phyloP scores from a whole-genome alignment of 306 rosid species.

The Fragaria nilgerrensis region DNA sequence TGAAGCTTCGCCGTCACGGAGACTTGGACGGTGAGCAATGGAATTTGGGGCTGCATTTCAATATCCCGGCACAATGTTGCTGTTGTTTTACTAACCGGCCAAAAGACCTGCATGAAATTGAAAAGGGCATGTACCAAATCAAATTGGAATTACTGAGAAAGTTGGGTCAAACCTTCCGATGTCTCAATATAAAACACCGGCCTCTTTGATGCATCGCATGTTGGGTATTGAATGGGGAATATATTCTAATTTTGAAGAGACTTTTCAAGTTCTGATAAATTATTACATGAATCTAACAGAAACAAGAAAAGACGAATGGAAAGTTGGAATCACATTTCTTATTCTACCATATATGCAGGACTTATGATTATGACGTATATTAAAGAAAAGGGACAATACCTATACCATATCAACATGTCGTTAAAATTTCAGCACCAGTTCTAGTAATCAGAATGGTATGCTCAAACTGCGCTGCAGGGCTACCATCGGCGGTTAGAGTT shows the following conservation, averaged over 20 bases:
- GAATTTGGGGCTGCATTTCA: neutral
- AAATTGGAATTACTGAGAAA: neutral
- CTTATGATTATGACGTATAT: neutral
- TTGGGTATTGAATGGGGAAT: neutral
- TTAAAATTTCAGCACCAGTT: slow-evolving; percentile 89
- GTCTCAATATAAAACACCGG: neutral
- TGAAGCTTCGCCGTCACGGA: neutral
- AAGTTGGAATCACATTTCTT: neutral
- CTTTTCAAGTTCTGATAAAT: neutral
- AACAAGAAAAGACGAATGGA: neutral
- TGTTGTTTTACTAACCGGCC: slow-evolving; percentile 2
- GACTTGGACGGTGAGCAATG: neutral
- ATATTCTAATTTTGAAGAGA: neutral
- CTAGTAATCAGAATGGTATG: slow-evolving; percentile 89
- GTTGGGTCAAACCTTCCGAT: neutral
- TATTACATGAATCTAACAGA: neutral
- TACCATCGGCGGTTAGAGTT: slow-evolving; percentile 64
- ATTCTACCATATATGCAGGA: neutral
- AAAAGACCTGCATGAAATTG: neutral
- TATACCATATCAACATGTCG: slow-evolving; percentile 38
- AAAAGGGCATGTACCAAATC: slow-evolving; percentile 2
- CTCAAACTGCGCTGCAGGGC: slow-evolving; percentile 94
- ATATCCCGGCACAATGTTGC: neutral
- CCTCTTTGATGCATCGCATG: neutral
- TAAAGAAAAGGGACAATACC: slow-evolving; percentile 3